Evolutionary conservation across 2,329 filamentous ascomycete genomes (phyloP), one percentile per base, ranked within the genome.

Genomic region (Cylindrodendrum hubeiense): DNA sequence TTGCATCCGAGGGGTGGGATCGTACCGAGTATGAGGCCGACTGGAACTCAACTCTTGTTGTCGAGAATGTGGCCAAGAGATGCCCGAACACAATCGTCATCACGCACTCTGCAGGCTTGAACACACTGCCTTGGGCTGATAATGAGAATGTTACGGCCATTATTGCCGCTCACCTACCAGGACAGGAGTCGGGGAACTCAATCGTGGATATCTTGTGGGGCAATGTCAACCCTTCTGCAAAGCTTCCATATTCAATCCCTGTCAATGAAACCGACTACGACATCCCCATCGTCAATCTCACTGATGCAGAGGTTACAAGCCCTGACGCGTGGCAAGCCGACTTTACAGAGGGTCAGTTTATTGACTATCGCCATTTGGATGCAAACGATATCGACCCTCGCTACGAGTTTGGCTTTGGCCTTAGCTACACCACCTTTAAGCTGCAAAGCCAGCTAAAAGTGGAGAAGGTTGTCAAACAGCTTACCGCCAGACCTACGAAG

Each of bases 311-410:
- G n/a, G 46, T 30, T 10, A 49, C 46, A n/a, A 49, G 46, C 73
- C 76, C 12, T 30, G 69, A 79, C 49, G 77, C 77, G 67, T 80
- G 78, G 77, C 79, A 81, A 74, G 73, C 74, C 2, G 76, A 75
- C 67, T 91, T 91, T 75, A 82, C 83, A 33, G 89, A 90, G 76
- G 88, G 87, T 50, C 82, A 90, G 53, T 87, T 89, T 78, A 89
- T 91, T 69, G 89, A 91, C 78, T 91, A 91, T 81, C 85, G 88
- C 44, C 82, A 85, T 68, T 90, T 91, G 65, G 89, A 91, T 76
- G 81, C 85, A 68, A 78, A 84, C 60, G 82, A 86, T 74, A 86
- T 89, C 64, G 81, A 81, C 1, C 87, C 88, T 2, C 82, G 85
- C 58, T 91, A 87, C 77, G 87, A 90, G 72, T 91, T 91, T 70